phyloP scores from a whole-genome alignment of 169 alveolate species.

The Eimeria tenella region DNA sequence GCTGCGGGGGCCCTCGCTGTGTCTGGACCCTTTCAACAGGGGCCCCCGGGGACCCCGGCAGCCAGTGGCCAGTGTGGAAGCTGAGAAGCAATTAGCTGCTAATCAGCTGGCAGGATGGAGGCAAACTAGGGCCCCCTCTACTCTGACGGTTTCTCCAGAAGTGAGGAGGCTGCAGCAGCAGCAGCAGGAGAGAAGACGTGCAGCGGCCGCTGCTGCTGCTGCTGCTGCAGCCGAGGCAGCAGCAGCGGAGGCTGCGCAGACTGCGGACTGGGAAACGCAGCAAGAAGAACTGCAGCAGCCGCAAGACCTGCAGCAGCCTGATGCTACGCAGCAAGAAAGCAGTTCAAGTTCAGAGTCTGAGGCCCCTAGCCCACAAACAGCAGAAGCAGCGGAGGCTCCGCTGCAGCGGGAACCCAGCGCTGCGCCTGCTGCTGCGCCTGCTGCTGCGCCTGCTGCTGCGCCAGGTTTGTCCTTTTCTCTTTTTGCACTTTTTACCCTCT shows the following conservation, averaged over 20 bases:
- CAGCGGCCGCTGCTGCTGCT: not conserved
- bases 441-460: too few species aligned
- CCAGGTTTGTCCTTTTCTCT: too few species aligned
- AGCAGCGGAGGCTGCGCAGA: not conserved
- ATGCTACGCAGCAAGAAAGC: not conserved
- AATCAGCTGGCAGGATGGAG: not conserved
- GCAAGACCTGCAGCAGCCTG: not conserved
- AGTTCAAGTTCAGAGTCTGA: too few species aligned
- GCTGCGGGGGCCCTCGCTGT: conserved; percentile 51
- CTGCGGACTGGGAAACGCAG: conserved; percentile 2
- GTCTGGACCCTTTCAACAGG: conserved; percentile 4
- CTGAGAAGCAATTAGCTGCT: not conserved
- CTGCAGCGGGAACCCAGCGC: too few species aligned
- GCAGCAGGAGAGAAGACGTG: not conserved
- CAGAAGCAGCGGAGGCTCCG: too few species aligned
- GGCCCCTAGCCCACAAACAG: too few species aligned
- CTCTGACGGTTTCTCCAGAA: not conserved
- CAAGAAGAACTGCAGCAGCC: not conserved
- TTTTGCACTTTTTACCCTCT: not conserved
- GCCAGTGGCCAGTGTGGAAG: not conserved
- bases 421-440: too few species aligned
- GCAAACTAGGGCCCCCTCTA: not conserved
- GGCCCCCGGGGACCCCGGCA: not conserved
- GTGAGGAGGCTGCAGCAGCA: not conserved
- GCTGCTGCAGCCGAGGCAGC: conserved; percentile 22